A percentile compares a stretch with the other conserved stretches of the same genome.
Evolutionary conservation across 192 early-diverging fungal species (phyloP).

Genomic region (Rhizoclosmatium sp.): DNA sequence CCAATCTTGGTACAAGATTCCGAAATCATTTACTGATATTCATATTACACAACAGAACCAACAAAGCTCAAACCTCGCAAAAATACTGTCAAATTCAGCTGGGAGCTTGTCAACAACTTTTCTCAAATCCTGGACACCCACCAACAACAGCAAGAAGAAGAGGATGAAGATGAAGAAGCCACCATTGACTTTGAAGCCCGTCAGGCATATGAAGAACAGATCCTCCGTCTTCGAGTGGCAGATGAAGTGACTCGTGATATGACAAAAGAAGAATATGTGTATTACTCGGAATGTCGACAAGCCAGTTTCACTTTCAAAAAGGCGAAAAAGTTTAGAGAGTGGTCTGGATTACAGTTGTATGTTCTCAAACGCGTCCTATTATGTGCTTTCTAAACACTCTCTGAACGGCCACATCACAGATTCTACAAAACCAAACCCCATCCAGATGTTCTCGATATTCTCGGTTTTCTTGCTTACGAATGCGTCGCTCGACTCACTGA

Average conservation of each 20-base stretch:
- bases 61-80: constrained; percentile 62
- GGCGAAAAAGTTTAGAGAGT: constrained; percentile 91
- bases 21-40: background rate
- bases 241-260: constrained; percentile 93
- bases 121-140: constrained; percentile 64
- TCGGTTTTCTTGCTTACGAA: constrained; percentile 95
- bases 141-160: constrained; percentile 58
- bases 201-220: constrained; percentile 89
- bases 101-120: constrained; percentile 90
- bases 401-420: constrained; percentile 28
- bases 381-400: background rate
- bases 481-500: constrained; percentile 94
- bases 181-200: constrained; percentile 81
- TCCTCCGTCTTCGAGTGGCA: constrained; percentile 71
- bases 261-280: constrained; percentile 98
- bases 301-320: constrained; percentile 97
- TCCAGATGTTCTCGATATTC: constrained; percentile 94
- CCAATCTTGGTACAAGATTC: too few species aligned
- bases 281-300: constrained; percentile 98
- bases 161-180: constrained; percentile 78
- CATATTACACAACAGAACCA: constrained; percentile 31
- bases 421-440: constrained; percentile 91
- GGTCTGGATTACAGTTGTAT: constrained; percentile 85
- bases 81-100: constrained; percentile 87
- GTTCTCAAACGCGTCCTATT: background rate